Base-by-base conservation (phyloP, 768 basidiomycete genomes). In the Lentinus tigrinus region DNA sequence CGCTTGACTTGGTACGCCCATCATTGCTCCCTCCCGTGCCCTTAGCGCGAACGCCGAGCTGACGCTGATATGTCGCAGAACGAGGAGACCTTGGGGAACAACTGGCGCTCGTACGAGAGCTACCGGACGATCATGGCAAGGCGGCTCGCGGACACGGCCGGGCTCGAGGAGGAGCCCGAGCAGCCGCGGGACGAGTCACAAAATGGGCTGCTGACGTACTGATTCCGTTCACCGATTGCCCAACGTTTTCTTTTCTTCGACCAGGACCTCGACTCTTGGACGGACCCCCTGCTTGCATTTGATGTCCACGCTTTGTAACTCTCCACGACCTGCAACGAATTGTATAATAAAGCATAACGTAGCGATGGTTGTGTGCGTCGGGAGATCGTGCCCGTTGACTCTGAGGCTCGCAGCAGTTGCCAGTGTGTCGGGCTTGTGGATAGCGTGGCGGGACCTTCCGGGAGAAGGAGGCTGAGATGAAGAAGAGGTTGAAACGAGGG, bases 61-160 rank as follows among this genome's bases (percentile, higher is more conserved):
- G 19, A 38, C 31, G 19, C 53, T 2, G 14, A 14, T 23, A 61
- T 57, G 72, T 49, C 43, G 52, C 14, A 64, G 59, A 65, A 64
- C 52, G 62, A 69, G 17, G 80, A 81, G 47, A 73, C 77, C 16
- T 67, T 78, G 36, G 82, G 78, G 6, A 68, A 72, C 62, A 86
- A 82, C 47, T 86, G 79, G 81, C 80, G 82, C 48, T 80, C 84
- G 21, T 85, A 83, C 64, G 83, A 84, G 52, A 82, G 80, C 34
- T 95, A 90, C 66, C 75, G 94, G 46, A 84, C 89, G 62, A 85
- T 91, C 54, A 89, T 95, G 84, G 80, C 81, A 36, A 76, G 90
- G 47, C 73, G 90, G 66, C 69, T 93, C 67, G 78, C 81, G 61
- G 89, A 91, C 60, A 81, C 77, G 61, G 76, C 80, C 24, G 87